Conservation (phyloP, 164 flowering plant species). For the Vitis cinerea region DNA sequence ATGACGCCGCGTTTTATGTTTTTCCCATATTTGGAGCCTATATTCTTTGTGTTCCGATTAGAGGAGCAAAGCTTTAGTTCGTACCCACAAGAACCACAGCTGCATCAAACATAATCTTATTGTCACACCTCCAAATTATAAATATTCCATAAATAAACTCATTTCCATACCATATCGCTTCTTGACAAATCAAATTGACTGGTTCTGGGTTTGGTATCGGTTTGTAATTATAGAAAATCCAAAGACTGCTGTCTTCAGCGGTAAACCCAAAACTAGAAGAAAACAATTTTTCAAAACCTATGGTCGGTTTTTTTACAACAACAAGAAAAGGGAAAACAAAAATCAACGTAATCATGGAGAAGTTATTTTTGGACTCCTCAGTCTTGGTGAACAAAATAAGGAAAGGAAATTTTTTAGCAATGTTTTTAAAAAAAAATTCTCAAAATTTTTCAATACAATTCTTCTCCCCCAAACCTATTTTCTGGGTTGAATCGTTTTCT, state of each 20-base stretch:
- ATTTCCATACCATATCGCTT: not conserved
- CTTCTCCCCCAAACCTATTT: too few relatives aligned
- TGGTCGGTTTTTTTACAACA: not conserved
- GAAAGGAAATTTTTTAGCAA: too few relatives aligned
- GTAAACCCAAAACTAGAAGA: not conserved
- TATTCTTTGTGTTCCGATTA: slow-evolving; percentile 66
- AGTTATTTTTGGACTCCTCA: too few relatives aligned
- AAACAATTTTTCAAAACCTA: too few relatives aligned
- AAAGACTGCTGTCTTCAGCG: not conserved
- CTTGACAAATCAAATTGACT: too few relatives aligned
- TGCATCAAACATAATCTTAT: slow-evolving; percentile 33
- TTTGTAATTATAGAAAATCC: not conserved
- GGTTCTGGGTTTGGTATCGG: not conserved
- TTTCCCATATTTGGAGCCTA: slow-evolving; percentile 85
- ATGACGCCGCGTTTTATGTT: slow-evolving; percentile 76
- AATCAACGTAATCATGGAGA: too few relatives aligned
- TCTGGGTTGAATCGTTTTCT: too few relatives aligned
- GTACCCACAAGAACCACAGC: slow-evolving; percentile 92
- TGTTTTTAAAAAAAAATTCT: too few relatives aligned
- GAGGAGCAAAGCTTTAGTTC: slow-evolving; percentile 80
- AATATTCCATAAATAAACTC: not conserved
- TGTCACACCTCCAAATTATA: too few relatives aligned
- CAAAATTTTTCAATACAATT: too few relatives aligned
- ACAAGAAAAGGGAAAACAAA: too few relatives aligned
- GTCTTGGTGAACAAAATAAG: too few relatives aligned